Percentiles rank a stretch among this genome's conserved stretches.
These are phyloP conservation scores for Lachancea mirantina DNA, from an alignment of 805 yeast species.

Conservation along the genomic window DNA sequence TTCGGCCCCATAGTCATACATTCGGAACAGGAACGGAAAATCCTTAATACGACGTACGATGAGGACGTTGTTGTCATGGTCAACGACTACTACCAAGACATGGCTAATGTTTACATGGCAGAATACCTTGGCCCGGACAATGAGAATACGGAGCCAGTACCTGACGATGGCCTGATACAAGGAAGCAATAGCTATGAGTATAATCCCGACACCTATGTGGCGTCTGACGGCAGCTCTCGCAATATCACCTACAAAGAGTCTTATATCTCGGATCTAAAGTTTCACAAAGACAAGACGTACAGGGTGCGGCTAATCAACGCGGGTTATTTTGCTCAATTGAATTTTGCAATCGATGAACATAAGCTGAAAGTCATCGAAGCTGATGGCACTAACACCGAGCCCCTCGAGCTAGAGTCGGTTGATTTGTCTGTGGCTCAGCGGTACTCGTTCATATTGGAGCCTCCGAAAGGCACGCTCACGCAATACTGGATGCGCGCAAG, in stretches of 20 bases:
- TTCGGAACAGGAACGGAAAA: slow-evolving; percentile 30
- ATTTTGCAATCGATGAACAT: slow-evolving; percentile 45
- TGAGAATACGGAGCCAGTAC: slow-evolving; percentile 46
- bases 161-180: slow-evolving; percentile 40
- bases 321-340: slow-evolving; percentile 46
- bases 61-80: slow-evolving; percentile 40
- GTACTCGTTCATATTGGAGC: slow-evolving; percentile 51
- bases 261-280: slow-evolving; percentile 18
- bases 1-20: slow-evolving; percentile 48
- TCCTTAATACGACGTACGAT: slow-evolving; percentile 36
- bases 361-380: slow-evolving; percentile 43
- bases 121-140: slow-evolving; percentile 36
- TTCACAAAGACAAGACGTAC: slow-evolving; percentile 40
- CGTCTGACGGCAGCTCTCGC: slow-evolving; percentile 15
- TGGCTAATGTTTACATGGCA: slow-evolving; percentile 20
- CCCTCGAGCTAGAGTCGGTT: slow-evolving; percentile 35
- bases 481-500: slow-evolving; percentile 38
- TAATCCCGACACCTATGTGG: slow-evolving; percentile 19
- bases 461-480: slow-evolving; percentile 36
- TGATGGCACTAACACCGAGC: slow-evolving; percentile 46
- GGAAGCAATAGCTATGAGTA: slow-evolving; percentile 31
- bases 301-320: slow-evolving; percentile 42
- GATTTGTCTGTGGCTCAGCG: slow-evolving; percentile 63
- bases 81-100: slow-evolving; percentile 44
- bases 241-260: slow-evolving; percentile 22